These are phyloP conservation scores for Axilococcus clingmanii DNA, from an alignment of 139 green algal species.

Conservation along the genomic window DNA sequence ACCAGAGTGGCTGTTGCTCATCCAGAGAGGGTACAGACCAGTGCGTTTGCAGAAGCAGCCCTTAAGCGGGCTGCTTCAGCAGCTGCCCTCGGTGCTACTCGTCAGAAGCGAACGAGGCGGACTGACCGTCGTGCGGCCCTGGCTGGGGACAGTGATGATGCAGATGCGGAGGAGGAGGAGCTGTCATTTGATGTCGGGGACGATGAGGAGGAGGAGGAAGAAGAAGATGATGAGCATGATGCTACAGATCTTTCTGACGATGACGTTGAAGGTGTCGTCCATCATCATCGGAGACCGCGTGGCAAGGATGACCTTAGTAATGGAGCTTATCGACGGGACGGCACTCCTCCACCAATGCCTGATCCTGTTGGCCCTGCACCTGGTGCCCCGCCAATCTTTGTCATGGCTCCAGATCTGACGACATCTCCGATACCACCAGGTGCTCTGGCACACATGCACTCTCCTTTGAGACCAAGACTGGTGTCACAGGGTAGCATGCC, in stretches of 20 bases:
- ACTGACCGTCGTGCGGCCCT: too few relatives aligned
- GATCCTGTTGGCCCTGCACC: neutral
- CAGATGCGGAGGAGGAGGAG: too few relatives aligned
- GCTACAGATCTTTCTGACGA: neutral
- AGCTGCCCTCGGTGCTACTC: too few relatives aligned
- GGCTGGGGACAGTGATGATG: too few relatives aligned
- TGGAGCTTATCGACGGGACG: conserved; percentile 4
- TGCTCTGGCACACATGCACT: conserved; percentile 4
- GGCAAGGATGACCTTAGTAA: neutral
- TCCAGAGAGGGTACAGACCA: too few relatives aligned
- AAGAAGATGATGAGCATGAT: neutral
- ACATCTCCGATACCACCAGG: neutral
- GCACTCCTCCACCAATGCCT: neutral
- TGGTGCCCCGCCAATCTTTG: conserved; percentile 25
- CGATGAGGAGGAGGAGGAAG: neutral
- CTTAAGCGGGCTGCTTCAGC: too few relatives aligned
- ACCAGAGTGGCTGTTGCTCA: too few relatives aligned
- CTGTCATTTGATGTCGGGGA: too few relatives aligned
- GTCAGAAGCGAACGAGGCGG: too few relatives aligned
- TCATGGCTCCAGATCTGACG: conserved; percentile 19
- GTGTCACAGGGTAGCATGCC: too few relatives aligned
- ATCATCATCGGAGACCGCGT: neutral
- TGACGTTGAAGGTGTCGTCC: too few relatives aligned
- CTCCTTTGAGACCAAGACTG: conserved; percentile 15
- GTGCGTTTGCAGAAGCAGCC: too few relatives aligned